Conservation (phyloP, 2,329 filamentous ascomycete genomes). For the Neopestalotiopsis sp. region DNA sequence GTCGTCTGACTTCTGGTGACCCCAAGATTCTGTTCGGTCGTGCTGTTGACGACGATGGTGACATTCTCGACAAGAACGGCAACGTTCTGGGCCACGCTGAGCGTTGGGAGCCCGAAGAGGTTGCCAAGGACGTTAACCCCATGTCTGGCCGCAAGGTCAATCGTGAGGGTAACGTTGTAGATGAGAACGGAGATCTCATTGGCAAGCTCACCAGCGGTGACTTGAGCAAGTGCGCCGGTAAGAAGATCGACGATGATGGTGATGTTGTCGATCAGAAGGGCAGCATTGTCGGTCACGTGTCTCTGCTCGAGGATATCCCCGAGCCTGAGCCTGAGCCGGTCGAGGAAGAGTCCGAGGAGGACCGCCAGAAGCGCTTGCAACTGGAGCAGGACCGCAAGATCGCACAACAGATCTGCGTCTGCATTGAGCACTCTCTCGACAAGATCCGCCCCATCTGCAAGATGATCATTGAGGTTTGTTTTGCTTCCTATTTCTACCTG, state of each 20-base stretch:
- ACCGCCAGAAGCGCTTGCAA: conserved; percentile 59
- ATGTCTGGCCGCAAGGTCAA: conserved; percentile 62
- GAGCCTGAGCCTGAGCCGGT: conserved; percentile 45
- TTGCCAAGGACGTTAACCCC: conserved; percentile 53
- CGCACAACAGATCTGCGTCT: conserved; percentile 74
- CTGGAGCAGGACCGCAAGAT: conserved; percentile 75
- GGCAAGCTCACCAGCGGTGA: conserved; percentile 74
- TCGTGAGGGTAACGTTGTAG: conserved; percentile 62
- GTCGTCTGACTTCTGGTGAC: conserved; percentile 73
- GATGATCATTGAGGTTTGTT: conserved; percentile 77
- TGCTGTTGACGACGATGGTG: conserved; percentile 79
- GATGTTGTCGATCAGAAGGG: conserved; percentile 75
- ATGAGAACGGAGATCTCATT: conserved; percentile 64
- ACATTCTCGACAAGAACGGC: conserved; percentile 78
- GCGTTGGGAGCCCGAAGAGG: conserved; percentile 62
- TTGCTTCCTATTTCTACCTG: not conserved
- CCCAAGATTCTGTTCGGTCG: conserved; percentile 75
- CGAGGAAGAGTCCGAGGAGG: conserved; percentile 61
- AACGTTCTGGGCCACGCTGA: conserved; percentile 63
- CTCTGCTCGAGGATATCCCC: conserved; percentile 65
- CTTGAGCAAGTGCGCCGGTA: conserved; percentile 66
- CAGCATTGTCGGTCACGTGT: conserved; percentile 69
- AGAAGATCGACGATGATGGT: conserved; percentile 72
- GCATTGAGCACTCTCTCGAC: conserved; percentile 80
- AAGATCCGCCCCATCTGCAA: conserved; percentile 85